Percentiles rank a stretch among this genome's conserved stretches.
Conservation (phyloP, 331 rosid genomes). For the Pyracantha coccinea region DNA sequence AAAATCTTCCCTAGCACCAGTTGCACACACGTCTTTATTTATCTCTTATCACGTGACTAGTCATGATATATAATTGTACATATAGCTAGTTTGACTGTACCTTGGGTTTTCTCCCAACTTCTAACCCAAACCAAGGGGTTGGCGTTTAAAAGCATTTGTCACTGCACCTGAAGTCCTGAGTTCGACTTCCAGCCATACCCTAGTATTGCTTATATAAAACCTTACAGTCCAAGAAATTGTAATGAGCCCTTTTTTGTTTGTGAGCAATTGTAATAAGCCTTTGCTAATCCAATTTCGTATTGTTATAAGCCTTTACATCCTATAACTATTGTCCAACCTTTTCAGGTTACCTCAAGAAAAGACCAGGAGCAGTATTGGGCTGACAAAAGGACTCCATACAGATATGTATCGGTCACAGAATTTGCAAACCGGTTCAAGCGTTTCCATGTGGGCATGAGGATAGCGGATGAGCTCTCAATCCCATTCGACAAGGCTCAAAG, state of each 20-base stretch:
- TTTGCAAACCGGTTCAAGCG: conserved; percentile 53
- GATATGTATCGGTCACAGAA: conserved; percentile 47
- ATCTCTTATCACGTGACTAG: no score
- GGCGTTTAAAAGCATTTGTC: no score
- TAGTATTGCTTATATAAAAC: no score
- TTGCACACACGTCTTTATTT: no score
- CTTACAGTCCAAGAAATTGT: no score
- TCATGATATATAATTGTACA: no score
- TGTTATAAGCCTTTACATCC: background rate
- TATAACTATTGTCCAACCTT: background rate
- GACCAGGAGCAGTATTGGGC: conserved; percentile 96
- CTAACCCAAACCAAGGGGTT: no score
- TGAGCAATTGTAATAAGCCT: background rate
- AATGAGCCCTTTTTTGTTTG: background rate
- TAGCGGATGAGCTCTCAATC: conserved; percentile 38
- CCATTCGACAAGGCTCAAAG: conserved; percentile 47
- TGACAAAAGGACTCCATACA: conserved; percentile 39
- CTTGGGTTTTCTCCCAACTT: background rate
- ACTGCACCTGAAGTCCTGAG: no score
- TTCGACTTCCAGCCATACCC: no score
- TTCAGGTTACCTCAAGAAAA: conserved; percentile 83
- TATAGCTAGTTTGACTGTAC: no score
- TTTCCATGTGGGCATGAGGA: conserved; percentile 56
- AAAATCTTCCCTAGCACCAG: no score
- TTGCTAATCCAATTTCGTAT: no score